Evolutionary conservation across 202 grass and related monocot genomes (phyloP).

Genomic region (Carex arenaria): DNA sequence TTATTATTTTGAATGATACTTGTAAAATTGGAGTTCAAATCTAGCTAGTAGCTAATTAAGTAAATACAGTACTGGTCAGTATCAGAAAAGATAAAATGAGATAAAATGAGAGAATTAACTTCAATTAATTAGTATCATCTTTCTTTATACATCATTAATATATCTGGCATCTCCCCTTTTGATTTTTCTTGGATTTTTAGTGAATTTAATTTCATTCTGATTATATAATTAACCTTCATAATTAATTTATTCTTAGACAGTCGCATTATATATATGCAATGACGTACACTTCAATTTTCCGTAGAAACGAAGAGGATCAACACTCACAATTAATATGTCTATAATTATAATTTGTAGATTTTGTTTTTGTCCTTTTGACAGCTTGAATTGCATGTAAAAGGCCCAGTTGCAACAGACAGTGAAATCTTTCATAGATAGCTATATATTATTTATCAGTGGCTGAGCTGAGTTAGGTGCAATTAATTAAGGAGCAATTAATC

Average conservation of each 20-base stretch:
- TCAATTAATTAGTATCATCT: not conserved
- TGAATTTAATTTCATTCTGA: not conserved
- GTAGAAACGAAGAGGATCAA: slow-evolving; percentile 3
- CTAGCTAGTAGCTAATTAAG: too few species aligned
- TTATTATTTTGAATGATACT: not conserved
- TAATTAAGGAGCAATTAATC: not conserved
- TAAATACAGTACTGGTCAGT: too few species aligned
- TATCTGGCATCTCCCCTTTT: not conserved
- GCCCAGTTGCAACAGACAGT: slow-evolving; percentile 1
- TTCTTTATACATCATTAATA: not conserved
- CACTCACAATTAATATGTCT: not conserved
- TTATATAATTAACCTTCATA: not conserved
- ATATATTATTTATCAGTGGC: not conserved
- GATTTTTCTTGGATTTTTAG: not conserved
- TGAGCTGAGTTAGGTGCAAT: not conserved
- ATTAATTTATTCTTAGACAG: not conserved
- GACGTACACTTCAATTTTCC: not conserved
- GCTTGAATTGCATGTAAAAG: slow-evolving; percentile 11
- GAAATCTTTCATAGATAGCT: not conserved
- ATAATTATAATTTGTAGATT: not conserved
- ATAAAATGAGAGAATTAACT: not conserved
- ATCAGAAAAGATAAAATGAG: too few species aligned
- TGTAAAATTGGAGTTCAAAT: too few species aligned
- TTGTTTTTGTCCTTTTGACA: not conserved
- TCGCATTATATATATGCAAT: not conserved